phyloP scores from a whole-genome alignment of 2,329 filamentous ascomycete genomes.

The Fusarium gaditjirri region DNA sequence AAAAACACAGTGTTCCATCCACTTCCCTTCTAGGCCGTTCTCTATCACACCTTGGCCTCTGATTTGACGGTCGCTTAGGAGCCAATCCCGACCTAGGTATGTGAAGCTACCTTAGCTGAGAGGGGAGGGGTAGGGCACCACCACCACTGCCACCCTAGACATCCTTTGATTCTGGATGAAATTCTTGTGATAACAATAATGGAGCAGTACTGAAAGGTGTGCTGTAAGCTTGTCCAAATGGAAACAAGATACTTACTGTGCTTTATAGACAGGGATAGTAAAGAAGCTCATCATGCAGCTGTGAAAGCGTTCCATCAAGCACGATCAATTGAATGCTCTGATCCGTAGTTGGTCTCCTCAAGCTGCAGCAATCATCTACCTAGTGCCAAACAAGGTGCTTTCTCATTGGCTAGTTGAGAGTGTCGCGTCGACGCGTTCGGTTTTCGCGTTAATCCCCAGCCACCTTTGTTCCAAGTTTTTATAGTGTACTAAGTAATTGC shows the following conservation, averaged over 20 bases:
- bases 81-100: background rate
- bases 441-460: constrained; percentile 22
- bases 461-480: constrained; percentile 11
- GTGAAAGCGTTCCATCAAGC: background rate
- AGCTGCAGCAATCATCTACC: background rate
- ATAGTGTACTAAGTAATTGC: background rate
- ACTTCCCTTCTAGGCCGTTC: constrained; percentile 29
- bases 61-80: constrained; percentile 17
- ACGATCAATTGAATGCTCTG: constrained; percentile 11
- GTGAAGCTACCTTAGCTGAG: constrained; percentile 6
- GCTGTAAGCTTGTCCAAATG: constrained; percentile 3
- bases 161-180: constrained; percentile 17
- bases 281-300: background rate
- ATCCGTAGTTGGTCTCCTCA: constrained; percentile 4
- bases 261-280: background rate
- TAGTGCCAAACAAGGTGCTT: background rate
- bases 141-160: constrained; percentile 30
- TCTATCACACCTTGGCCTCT: background rate
- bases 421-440: constrained; percentile 27
- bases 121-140: background rate
- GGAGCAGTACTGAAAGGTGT: background rate
- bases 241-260: background rate
- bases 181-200: constrained; percentile 10
- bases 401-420: constrained; percentile 12
- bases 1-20: constrained; percentile 12